Conservation (phyloP, 2,329 filamentous ascomycete species). For the Gnomoniopsis smithogilvyi region DNA sequence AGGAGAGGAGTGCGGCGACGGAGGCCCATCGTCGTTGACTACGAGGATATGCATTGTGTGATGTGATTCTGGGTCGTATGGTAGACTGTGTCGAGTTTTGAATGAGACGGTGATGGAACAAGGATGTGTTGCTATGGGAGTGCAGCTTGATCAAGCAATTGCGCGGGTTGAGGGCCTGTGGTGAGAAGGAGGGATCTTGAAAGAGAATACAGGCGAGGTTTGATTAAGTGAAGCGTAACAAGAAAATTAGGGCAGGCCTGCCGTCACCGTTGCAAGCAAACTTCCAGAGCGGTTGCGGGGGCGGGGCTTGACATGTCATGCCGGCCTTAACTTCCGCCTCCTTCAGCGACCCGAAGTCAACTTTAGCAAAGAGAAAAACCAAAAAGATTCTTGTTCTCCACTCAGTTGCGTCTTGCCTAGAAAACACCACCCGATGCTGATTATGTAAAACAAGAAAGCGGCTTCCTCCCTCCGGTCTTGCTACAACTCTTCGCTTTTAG, state of each 20-base stretch:
- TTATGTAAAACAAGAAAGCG: too few relatives aligned
- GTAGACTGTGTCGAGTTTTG: neutral
- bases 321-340: neutral
- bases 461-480: too few relatives aligned
- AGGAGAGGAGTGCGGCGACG: slow-evolving; percentile 72
- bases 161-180: too few relatives aligned
- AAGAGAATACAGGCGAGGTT: neutral
- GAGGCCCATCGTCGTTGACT: slow-evolving; percentile 79
- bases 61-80: neutral
- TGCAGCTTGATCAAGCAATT: neutral
- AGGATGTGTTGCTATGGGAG: neutral
- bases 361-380: too few relatives aligned
- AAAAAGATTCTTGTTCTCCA: too few relatives aligned
- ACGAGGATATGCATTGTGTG: slow-evolving; percentile 58
- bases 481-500: neutral
- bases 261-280: neutral
- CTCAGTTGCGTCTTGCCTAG: too few relatives aligned
- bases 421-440: too few relatives aligned
- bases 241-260: slow-evolving; percentile 1
- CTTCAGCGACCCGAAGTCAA: too few relatives aligned
- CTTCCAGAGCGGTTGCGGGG: neutral
- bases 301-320: slow-evolving; percentile 2
- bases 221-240: neutral
- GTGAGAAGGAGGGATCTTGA: neutral
- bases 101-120: neutral